A percentile compares a stretch with the other conserved stretches of the same genome.
Evolutionary conservation across 306 rosid genomes (phyloP).

Genomic region (Elaeagnus macrophylla): DNA sequence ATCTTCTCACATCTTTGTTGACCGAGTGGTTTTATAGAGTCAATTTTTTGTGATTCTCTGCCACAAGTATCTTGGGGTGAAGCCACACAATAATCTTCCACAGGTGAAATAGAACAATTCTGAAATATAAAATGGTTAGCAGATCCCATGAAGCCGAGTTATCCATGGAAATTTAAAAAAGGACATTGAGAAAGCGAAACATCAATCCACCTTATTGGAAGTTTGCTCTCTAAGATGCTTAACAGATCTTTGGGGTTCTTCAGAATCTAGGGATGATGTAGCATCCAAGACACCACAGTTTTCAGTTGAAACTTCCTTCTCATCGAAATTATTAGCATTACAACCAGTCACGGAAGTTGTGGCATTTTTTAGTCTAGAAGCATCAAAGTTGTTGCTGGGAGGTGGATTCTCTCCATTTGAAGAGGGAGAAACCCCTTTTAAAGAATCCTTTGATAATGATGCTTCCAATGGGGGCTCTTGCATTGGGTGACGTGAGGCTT

Average conservation of each 20-base stretch:
- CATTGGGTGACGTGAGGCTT: slow-evolving; percentile 19
- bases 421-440: slow-evolving; percentile 17
- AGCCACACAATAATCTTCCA: slow-evolving; percentile 6
- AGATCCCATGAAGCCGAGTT: slow-evolving; percentile 19
- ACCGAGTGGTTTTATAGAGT: slow-evolving; percentile 15
- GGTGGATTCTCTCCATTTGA: slow-evolving; percentile 17
- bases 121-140: slow-evolving; percentile 15
- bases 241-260: slow-evolving; percentile 20
- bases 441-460: slow-evolving; percentile 11
- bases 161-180: neutral
- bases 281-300: slow-evolving; percentile 15
- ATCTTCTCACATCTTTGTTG: slow-evolving; percentile 18
- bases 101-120: slow-evolving; percentile 17
- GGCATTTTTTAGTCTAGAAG: slow-evolving; percentile 15
- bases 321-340: slow-evolving; percentile 10
- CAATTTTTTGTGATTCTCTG: slow-evolving; percentile 17
- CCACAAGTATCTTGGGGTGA: slow-evolving; percentile 14
- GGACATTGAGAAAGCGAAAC: neutral
- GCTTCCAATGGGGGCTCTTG: slow-evolving; percentile 22
- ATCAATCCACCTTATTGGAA: slow-evolving; percentile 35
- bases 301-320: slow-evolving; percentile 26
- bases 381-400: slow-evolving; percentile 15
- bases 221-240: slow-evolving; percentile 20
- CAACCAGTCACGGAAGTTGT: slow-evolving; percentile 16
- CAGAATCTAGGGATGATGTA: slow-evolving; percentile 6